A percentile compares a stretch with the other conserved stretches of the same genome.
Evolutionary conservation across 208 protist genomes (phyloP).

Genomic region (Leishmania tarentolae): DNA sequence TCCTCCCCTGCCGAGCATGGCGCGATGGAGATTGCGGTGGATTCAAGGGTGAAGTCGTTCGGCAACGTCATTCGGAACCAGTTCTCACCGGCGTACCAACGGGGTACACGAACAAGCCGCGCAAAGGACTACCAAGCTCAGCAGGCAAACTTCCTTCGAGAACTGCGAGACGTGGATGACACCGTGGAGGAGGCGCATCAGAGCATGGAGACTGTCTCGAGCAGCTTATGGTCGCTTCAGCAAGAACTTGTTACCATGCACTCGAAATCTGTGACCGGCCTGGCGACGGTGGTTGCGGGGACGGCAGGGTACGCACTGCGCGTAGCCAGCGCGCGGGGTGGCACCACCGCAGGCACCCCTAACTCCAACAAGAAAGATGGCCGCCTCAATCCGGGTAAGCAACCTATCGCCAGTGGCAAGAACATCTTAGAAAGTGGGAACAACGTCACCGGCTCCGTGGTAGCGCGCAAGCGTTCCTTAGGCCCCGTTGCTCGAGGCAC

Average conservation of each 20-base stretch:
- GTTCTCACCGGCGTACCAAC: conserved; percentile 87
- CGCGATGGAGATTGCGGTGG: conserved; percentile 57
- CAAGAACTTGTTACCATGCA: conserved; percentile 22
- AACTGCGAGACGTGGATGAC: conserved; percentile 34
- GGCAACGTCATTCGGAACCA: conserved; percentile 84
- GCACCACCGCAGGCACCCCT: not conserved
- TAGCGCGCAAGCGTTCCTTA: not conserved
- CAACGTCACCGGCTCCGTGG: not conserved
- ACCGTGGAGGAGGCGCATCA: conserved; percentile 15
- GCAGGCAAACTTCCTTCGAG: conserved; percentile 31
- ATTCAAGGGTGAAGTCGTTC: conserved; percentile 49
- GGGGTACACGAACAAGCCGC: conserved; percentile 47
- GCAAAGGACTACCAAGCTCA: conserved; percentile 54
- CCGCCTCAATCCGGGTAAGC: not conserved
- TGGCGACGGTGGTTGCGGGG: conserved; percentile 8
- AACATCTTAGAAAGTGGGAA: not conserved
- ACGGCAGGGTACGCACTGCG: conserved; percentile 19
- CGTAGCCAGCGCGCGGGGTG: not conserved
- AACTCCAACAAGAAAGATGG: not conserved
- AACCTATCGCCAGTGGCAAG: not conserved
- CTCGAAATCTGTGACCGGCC: conserved; percentile 18
- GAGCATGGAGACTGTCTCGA: conserved; percentile 12
- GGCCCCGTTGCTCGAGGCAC: not conserved
- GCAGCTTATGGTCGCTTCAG: conserved; percentile 23
- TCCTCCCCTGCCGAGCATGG: conserved; percentile 62